Evolutionary conservation across 2,329 filamentous ascomycete species (phyloP).

Genomic region (Dactylellina haptotyla): DNA sequence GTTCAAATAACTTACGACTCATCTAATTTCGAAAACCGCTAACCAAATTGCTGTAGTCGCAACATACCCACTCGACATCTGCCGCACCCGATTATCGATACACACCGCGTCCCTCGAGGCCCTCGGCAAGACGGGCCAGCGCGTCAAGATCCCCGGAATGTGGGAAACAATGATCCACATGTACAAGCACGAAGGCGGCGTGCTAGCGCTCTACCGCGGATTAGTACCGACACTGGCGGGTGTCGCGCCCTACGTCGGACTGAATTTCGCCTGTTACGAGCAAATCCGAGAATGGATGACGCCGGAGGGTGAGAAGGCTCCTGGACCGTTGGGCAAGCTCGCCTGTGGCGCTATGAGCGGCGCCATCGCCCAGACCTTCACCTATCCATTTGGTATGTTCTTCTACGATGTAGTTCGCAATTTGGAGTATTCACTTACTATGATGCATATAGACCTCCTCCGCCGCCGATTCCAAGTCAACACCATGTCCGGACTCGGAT

Average conservation of each 20-base stretch:
- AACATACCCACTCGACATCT: conserved; percentile 97
- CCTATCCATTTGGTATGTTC: conserved; percentile 87
- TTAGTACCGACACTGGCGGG: conserved; percentile 94
- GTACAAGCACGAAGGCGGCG: conserved; percentile 90
- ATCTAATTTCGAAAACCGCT: neutral
- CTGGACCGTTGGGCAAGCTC: conserved; percentile 80
- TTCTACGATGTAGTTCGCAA: too few relatives aligned
- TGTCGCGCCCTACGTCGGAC: conserved; percentile 89
- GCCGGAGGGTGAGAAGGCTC: conserved; percentile 85
- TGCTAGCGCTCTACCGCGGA: conserved; percentile 87
- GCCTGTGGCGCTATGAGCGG: conserved; percentile 93
- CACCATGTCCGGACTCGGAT: conserved; percentile 98
- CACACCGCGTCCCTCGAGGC: conserved; percentile 94
- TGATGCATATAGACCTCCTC: conserved; percentile 68
- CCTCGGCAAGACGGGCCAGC: conserved; percentile 70
- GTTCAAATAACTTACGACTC: neutral
- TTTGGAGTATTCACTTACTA: conserved; percentile 9
- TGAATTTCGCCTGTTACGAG: conserved; percentile 99
- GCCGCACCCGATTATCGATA: conserved; percentile 92
- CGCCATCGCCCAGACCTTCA: conserved; percentile 94
- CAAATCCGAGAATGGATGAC: conserved; percentile 84
- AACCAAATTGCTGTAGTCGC: conserved; percentile 55
- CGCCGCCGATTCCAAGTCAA: conserved; percentile 97
- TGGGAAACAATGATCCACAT: conserved; percentile 82
- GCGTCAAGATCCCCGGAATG: conserved; percentile 83